Evolutionary conservation across 2,329 filamentous ascomycete species (phyloP).

Genomic region (Ceratocystiopsis sp.): DNA sequence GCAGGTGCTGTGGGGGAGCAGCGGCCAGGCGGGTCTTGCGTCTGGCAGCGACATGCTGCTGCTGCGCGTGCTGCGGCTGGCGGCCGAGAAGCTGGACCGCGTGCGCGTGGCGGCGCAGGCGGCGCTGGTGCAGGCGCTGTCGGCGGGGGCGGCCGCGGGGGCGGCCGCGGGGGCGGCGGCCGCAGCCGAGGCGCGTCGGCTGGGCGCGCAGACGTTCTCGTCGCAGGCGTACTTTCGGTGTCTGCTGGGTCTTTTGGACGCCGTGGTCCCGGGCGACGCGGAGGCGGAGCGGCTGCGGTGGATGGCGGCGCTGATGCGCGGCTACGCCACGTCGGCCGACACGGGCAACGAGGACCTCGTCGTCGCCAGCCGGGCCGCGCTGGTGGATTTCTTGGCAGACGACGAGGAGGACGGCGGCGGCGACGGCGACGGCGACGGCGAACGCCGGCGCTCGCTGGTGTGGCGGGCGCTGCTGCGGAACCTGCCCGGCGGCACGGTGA

Average conservation of each 20-base stretch:
- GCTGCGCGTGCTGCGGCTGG: conserved; percentile 44
- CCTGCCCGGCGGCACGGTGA: conserved; percentile 20
- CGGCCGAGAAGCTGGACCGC: conserved; percentile 79
- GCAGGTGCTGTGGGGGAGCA: conserved; percentile 35
- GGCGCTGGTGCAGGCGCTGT: conserved; percentile 28
- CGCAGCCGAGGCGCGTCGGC: too few species aligned
- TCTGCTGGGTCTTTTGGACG: conserved; percentile 30
- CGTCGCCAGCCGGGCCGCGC: conserved; percentile 47
- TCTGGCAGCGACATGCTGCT: conserved; percentile 22
- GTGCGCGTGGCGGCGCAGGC: conserved; percentile 53
- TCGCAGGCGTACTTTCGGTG: conserved; percentile 41
- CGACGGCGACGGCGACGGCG: not conserved
- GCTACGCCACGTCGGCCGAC: conserved; percentile 56
- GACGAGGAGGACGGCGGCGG: conserved; percentile 12
- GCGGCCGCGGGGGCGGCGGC: too few species aligned
- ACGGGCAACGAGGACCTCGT: conserved; percentile 63
- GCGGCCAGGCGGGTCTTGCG: conserved; percentile 9
- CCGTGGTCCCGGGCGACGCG: conserved; percentile 15
- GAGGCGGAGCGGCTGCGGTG: conserved; percentile 16
- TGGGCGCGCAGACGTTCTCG: conserved; percentile 31
- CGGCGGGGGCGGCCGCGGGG: conserved; percentile 5
- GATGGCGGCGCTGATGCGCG: conserved; percentile 41
- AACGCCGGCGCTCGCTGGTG: conserved; percentile 23
- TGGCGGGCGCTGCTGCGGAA: conserved; percentile 32
- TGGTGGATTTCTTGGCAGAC: conserved; percentile 35